Conservation (phyloP, 2,329 filamentous ascomycete genomes). For the Fusarium torulosum region DNA sequence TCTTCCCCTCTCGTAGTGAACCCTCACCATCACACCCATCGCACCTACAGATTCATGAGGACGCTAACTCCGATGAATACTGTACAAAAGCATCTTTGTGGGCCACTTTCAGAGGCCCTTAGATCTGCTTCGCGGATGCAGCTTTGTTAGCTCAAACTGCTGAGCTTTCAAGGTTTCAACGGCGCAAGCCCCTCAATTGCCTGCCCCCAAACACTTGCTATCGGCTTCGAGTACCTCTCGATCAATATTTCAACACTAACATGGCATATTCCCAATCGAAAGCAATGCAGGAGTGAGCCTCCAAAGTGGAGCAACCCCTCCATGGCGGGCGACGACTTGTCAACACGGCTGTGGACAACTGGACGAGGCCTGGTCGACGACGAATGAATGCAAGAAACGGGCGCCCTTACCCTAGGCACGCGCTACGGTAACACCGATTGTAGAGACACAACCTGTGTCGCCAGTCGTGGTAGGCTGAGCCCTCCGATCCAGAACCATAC, state of each 20-base stretch:
- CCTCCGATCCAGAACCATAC: conserved; percentile 20
- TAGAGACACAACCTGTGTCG: conserved; percentile 37
- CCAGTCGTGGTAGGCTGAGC: conserved; percentile 32
- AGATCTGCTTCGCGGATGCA: conserved; percentile 23
- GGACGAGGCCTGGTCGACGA: conserved; percentile 22
- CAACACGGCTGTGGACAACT: conserved; percentile 41
- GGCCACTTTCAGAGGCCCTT: conserved; percentile 25
- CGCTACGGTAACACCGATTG: conserved; percentile 40
- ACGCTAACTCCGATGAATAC: conserved; percentile 32
- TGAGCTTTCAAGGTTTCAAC: conserved; percentile 38
- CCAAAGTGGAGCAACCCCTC: conserved; percentile 45
- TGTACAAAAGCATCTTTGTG: conserved; percentile 28
- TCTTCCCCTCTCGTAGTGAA: conserved; percentile 27
- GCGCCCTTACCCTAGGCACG: conserved; percentile 38
- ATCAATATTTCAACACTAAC: conserved; percentile 9
- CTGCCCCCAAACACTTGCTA: conserved; percentile 7
- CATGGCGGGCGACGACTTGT: conserved; percentile 43
- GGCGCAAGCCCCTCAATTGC: conserved; percentile 36
- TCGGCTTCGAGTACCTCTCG: neutral
- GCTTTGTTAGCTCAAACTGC: conserved; percentile 24
- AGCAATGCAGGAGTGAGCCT: conserved; percentile 42
- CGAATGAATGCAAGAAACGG: conserved; percentile 33
- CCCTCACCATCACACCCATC: conserved; percentile 27
- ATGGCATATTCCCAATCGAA: conserved; percentile 31
- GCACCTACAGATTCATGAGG: conserved; percentile 26